Base-by-base conservation (phyloP, 2,329 filamentous ascomycete genomes). In the Rutstroemia sp. region DNA sequence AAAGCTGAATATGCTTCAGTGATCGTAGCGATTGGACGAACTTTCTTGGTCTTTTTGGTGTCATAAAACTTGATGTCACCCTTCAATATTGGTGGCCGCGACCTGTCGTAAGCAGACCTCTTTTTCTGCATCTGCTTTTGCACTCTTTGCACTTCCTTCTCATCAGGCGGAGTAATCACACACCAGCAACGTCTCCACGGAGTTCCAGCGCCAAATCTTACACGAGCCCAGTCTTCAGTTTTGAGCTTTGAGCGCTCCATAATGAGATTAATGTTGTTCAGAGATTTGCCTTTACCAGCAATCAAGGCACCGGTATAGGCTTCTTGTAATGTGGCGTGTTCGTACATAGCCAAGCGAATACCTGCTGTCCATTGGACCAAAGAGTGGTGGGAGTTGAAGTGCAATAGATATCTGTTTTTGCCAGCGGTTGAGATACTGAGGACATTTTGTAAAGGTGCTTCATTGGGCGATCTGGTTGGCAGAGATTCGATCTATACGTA, bases 121-220 rank as follows among this genome's bases (percentile, higher is more conserved):
- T 86, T 86, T 72, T 95, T 96, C 71, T 86, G 88, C 67, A 88
- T 70, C 27, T 86, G 81, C 71, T 96, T 97, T 69, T 92, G 88
- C 54, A 86, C 76, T 70, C 90, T 96, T 63, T 86, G 82, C 62
- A 85, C 85, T 65, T 95, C 90, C 74, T 97, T 99, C 74, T 97
- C 92, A 67, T 95, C 89, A 0, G 94, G 92, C 2, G 92, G 94
- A 6, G 84, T 83, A 57, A 97, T 88, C 54, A 97, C 92, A 71
- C 92, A 96, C 92, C 92, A 99, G 72, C 92, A 99, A 41, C 92
- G 86, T 68, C 88, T 85, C 94, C 94, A 99, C 0, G 92, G 92
- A 9, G 94, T 95, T 48, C 94, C 94, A 34, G 94, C 92, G 42
- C 94, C 94, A 66, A 99, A 99, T 58, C 94, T 82, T 52, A 99